Evolutionary conservation across 345 rosid genomes (phyloP).

Genomic region (Ceriops decandra): DNA sequence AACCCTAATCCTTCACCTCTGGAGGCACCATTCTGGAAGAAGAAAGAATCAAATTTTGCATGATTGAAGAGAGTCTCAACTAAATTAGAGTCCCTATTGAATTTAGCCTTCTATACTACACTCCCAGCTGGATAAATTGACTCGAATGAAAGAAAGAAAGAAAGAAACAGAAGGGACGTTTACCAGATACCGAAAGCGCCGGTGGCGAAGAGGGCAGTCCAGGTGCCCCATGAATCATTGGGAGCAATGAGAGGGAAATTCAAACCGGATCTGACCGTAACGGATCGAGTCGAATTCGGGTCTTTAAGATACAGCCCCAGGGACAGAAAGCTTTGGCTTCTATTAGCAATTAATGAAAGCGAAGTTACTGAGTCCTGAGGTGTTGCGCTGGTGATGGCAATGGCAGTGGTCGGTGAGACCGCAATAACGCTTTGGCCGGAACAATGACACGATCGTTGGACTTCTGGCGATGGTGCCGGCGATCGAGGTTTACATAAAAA

Average conservation of each 20-base stretch:
- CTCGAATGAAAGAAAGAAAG: not conserved
- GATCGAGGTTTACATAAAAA: conserved; percentile 15
- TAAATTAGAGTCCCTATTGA: too few species aligned
- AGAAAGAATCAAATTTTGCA: too few species aligned
- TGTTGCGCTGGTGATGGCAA: not conserved
- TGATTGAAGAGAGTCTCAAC: too few species aligned
- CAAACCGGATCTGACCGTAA: conserved; percentile 51
- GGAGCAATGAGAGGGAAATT: conserved; percentile 62
- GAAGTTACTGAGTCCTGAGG: conserved; percentile 15
- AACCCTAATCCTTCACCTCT: too few species aligned
- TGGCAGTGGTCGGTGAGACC: conserved; percentile 5
- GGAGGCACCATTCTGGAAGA: too few species aligned
- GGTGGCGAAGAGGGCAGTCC: conserved; percentile 75
- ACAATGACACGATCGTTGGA: conserved; percentile 17
- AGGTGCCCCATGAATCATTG: conserved; percentile 73
- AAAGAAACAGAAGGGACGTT: not conserved
- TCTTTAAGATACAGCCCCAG: conserved; percentile 14
- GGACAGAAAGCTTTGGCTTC: conserved; percentile 29
- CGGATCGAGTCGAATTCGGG: conserved; percentile 25
- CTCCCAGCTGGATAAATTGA: not conserved
- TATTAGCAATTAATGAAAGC: conserved; percentile 9
- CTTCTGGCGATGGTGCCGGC: conserved; percentile 12
- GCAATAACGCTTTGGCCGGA: conserved; percentile 25
- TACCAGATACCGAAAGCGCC: conserved; percentile 90
- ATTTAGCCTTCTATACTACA: too few species aligned